Percentiles rank a stretch among this genome's conserved stretches.
These are phyloP conservation scores for Chlamydomonas applanata DNA, from an alignment of 139 green algal species.

Conservation along the genomic window DNA sequence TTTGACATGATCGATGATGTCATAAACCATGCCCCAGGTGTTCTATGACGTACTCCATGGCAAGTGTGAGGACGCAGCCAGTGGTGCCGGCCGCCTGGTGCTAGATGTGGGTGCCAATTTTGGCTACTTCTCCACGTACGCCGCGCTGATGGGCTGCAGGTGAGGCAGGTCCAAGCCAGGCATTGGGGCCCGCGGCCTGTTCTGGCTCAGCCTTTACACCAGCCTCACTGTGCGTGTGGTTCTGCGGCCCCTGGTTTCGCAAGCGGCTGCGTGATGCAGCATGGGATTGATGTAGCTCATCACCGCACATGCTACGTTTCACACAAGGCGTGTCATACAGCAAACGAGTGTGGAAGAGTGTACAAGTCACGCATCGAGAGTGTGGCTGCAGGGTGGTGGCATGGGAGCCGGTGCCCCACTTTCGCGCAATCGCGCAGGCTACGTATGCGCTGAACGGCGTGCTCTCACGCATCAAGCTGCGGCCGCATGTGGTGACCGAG, in stretches of 20 bases:
- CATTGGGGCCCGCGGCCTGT: too few species aligned
- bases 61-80: constrained; percentile 24
- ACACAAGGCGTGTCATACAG: too few species aligned
- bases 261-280: too few species aligned
- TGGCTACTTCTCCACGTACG: constrained; percentile 60
- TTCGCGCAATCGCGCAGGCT: constrained; percentile 62
- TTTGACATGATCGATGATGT: too few species aligned
- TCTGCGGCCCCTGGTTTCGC: too few species aligned
- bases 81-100: constrained; percentile 42
- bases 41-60: constrained; percentile 36
- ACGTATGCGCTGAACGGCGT: constrained; percentile 35
- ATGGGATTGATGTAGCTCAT: too few species aligned
- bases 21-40: constrained; percentile 17
- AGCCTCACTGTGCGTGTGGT: too few species aligned
- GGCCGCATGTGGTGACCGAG: background rate
- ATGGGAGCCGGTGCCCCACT: constrained; percentile 75
- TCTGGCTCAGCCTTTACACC: too few species aligned
- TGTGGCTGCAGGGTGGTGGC: constrained; percentile 49
- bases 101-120: constrained; percentile 82
- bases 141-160: too few species aligned
- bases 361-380: background rate
- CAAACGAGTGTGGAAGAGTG: too few species aligned
- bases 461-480: background rate
- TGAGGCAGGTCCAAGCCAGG: too few species aligned
- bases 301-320: too few species aligned